Percentiles rank a stretch among this genome's conserved stretches.
Conservation (phyloP, 2,329 filamentous ascomycete genomes). For the Aspergillus sp. region DNA sequence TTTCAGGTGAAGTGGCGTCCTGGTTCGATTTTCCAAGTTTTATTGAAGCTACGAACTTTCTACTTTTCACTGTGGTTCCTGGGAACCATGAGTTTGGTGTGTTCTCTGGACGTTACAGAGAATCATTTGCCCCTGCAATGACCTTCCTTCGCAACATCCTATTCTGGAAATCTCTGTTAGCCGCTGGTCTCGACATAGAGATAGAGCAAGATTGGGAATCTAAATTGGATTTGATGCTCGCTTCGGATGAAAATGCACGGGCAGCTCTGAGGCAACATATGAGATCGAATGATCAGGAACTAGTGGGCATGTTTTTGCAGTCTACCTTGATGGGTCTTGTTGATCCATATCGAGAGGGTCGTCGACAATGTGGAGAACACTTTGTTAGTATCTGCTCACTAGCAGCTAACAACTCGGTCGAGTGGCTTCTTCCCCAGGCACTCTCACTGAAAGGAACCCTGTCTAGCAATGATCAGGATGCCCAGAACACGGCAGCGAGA, state of each 20-base stretch:
- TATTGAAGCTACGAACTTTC: slow-evolving; percentile 31
- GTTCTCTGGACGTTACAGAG: slow-evolving; percentile 31
- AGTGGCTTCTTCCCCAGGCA: slow-evolving; percentile 50
- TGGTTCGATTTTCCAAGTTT: slow-evolving; percentile 44
- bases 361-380: slow-evolving; percentile 47
- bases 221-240: slow-evolving; percentile 70
- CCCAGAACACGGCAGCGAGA: slow-evolving; percentile 66
- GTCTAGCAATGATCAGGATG: slow-evolving; percentile 69
- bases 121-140: slow-evolving; percentile 68
- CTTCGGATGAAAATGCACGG: slow-evolving; percentile 67
- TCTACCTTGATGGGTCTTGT: slow-evolving; percentile 48
- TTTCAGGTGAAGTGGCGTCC: slow-evolving; percentile 54
- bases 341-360: slow-evolving; percentile 38
- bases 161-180: slow-evolving; percentile 55
- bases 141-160: slow-evolving; percentile 66
- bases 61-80: slow-evolving; percentile 35
- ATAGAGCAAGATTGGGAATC: slow-evolving; percentile 82
- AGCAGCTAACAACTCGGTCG: slow-evolving; percentile 54
- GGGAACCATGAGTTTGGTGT: slow-evolving; percentile 30
- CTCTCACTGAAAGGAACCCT: slow-evolving; percentile 60
- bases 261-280: slow-evolving; percentile 48
- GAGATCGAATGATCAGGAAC: slow-evolving; percentile 31
- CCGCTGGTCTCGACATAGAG: slow-evolving; percentile 47
- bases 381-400: slow-evolving; percentile 58
- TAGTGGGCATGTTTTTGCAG: slow-evolving; percentile 44